Evolutionary conservation across 139 green algal species (phyloP), one percentile per base, ranked within the genome.

Genomic region (Volvox reticuliferus): DNA sequence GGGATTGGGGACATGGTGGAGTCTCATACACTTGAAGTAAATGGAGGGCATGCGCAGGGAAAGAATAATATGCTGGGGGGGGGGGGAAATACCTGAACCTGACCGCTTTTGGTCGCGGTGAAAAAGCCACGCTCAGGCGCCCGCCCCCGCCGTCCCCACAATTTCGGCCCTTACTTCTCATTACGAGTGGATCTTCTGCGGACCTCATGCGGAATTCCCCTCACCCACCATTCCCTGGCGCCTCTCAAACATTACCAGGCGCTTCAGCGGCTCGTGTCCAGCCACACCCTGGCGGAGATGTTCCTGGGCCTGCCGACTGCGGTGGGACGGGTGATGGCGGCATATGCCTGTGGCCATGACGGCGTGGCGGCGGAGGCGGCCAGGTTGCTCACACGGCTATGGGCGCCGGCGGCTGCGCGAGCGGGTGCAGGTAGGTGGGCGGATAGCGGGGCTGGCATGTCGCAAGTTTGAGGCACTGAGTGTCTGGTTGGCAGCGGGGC

Each of bases 331-430:
- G 22, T 94, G 12, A 97, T 97, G 93, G 92, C 95, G 6, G 93
- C 93, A 32, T 91, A 97, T 18, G 62, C 89, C 24, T 96, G 94
- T 68, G 95, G 94, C 19, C 80, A 94, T 35, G 95, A 97, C 65
- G 93, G 96, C 28, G 94, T 98, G 19, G 93, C 95, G 0, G 90
- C 93, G 12, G 97, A 99, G 93, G 96, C 95, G 5, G 94, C 93
- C 28, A 92, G 96, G 32, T 93, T 98, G 68, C 93, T 98, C 81
- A 82, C 94, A 32, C 90, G 97, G 16, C 91, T 98, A 71, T 98
- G 95, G 89, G 93, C 96, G 5, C 96, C 97, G 21, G 88, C 88
- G 3, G 87, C 95, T 0, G 93, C 89, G 0, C 78, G 95, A 5
- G 84, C 81, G 26, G 97, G 97, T 0, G 75, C 84, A 79, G 85